A percentile compares a stretch with the other conserved stretches of the same genome.
These are phyloP conservation scores for Lachnellula willkommii DNA, from an alignment of 2,329 filamentous ascomycete genomes.

Conservation along the genomic window DNA sequence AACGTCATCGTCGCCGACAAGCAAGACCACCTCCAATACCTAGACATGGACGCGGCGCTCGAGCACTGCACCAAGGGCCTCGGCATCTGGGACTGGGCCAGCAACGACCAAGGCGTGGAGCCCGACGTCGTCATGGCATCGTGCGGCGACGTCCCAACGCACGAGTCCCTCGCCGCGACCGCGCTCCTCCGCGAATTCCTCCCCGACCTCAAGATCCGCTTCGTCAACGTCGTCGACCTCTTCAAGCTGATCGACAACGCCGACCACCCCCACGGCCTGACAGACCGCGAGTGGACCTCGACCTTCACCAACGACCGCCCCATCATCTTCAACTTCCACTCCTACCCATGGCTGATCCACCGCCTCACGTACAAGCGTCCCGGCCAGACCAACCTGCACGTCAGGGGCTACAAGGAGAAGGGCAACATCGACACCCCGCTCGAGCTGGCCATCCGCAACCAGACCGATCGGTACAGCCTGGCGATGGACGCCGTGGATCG, in stretches of 20 bases:
- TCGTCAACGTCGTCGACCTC: conserved; percentile 74
- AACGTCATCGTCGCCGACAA: conserved; percentile 78
- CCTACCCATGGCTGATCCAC: conserved; percentile 75
- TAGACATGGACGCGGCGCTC: conserved; percentile 67
- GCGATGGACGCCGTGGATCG: conserved; percentile 73
- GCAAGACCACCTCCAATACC: conserved; percentile 70
- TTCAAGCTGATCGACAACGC: conserved; percentile 69
- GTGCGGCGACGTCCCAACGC: conserved; percentile 69
- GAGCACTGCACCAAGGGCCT: conserved; percentile 74
- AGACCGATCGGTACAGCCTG: conserved; percentile 70
- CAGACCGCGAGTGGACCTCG: conserved; percentile 58
- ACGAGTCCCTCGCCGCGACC: conserved; percentile 69
- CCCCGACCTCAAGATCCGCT: conserved; percentile 68
- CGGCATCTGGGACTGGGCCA: conserved; percentile 73
- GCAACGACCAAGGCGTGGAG: conserved; percentile 61
- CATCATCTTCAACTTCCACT: conserved; percentile 80
- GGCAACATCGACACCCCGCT: conserved; percentile 79
- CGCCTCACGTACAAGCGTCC: conserved; percentile 70
- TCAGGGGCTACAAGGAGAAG: conserved; percentile 77
- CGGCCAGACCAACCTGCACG: conserved; percentile 62
- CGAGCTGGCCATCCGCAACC: conserved; percentile 71
- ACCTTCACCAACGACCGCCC: conserved; percentile 69
- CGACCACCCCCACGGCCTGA: conserved; percentile 70
- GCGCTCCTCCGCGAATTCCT: conserved; percentile 67
- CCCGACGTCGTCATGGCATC: conserved; percentile 73